Conservation (phyloP, 2,329 filamentous ascomycete species). For the Colletotrichum lindemuthianum region DNA sequence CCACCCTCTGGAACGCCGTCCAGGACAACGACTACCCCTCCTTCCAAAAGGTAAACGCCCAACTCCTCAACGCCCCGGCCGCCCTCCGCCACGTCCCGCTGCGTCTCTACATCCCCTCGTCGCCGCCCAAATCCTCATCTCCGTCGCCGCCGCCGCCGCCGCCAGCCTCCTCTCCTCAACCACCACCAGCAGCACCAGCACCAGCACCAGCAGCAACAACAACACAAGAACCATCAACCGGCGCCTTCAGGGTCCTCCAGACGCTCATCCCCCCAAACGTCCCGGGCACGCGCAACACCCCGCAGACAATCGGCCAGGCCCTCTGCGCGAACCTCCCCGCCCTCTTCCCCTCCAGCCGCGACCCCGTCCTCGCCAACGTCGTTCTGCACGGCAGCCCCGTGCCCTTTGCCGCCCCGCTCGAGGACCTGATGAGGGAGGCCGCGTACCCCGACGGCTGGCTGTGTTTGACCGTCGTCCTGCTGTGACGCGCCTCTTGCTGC, state of each 20-base stretch:
- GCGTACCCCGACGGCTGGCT: constrained; percentile 95
- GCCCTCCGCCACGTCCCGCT: constrained; percentile 86
- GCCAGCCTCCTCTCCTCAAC: neutral
- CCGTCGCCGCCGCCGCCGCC: constrained; percentile 34
- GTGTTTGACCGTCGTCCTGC: constrained; percentile 81
- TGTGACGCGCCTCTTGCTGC: constrained; percentile 47
- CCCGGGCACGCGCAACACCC: constrained; percentile 50
- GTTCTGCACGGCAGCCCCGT: constrained; percentile 87
- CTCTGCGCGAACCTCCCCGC: constrained; percentile 79
- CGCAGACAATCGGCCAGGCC: constrained; percentile 74
- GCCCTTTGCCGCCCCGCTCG: constrained; percentile 81
- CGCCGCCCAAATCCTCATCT: constrained; percentile 50
- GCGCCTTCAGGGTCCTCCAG: constrained; percentile 79
- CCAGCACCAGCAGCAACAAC: constrained; percentile 33
- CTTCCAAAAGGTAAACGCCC: constrained; percentile 79
- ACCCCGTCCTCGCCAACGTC: constrained; percentile 83
- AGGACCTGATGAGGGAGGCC: constrained; percentile 83
- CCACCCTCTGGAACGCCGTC: constrained; percentile 83
- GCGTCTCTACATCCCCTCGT: constrained; percentile 82
- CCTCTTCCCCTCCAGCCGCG: constrained; percentile 87
- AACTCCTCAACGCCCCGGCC: constrained; percentile 79
- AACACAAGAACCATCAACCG: constrained; percentile 45
- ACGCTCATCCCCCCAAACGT: constrained; percentile 69
- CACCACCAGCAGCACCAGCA: constrained; percentile 40
- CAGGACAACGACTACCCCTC: constrained; percentile 78